These are phyloP conservation scores for Leishmania tropica DNA, from an alignment of 208 protist genomes.

Conservation along the genomic window DNA sequence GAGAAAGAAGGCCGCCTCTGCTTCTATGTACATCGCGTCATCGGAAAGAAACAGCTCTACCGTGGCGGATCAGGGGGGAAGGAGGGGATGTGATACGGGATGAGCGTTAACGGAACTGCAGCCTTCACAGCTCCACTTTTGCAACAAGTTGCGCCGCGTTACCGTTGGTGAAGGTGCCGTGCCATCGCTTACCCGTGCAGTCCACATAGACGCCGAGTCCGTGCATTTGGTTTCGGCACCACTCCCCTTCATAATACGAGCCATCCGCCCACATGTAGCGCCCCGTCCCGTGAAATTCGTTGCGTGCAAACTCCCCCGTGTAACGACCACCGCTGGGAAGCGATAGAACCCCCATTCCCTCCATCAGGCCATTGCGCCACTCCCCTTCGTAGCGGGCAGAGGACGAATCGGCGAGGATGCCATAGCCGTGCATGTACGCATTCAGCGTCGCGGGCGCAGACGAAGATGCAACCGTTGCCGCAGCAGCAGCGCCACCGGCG, in stretches of 20 bases:
- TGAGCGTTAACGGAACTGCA: background rate
- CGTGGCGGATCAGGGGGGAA: background rate
- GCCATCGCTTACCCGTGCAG: constrained; percentile 66
- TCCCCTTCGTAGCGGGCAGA: constrained; percentile 81
- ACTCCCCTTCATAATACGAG: constrained; percentile 86
- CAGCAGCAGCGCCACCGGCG: constrained; percentile 1
- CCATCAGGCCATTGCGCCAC: constrained; percentile 80
- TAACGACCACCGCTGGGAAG: constrained; percentile 70
- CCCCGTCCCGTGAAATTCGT: constrained; percentile 69
- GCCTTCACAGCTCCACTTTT: constrained; percentile 52
- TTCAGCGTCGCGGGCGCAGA: constrained; percentile 6
- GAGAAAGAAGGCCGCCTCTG: background rate
- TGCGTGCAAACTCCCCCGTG: constrained; percentile 55
- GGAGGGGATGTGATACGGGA: background rate
- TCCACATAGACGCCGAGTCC: constrained; percentile 85
- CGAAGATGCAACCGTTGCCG: background rate
- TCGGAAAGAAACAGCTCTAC: background rate
- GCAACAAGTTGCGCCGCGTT: constrained; percentile 42
- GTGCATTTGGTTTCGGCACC: constrained; percentile 83
- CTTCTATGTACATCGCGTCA: constrained; percentile 1
- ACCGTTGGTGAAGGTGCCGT: constrained; percentile 74
- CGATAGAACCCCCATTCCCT: constrained; percentile 54
- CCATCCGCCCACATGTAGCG: constrained; percentile 89
- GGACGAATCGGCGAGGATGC: constrained; percentile 46
- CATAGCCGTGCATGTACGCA: constrained; percentile 33